Percentiles rank a stretch among this genome's conserved stretches.
Conservation (phyloP, 306 rosid species). For the Citrullus mucosospermus region DNA sequence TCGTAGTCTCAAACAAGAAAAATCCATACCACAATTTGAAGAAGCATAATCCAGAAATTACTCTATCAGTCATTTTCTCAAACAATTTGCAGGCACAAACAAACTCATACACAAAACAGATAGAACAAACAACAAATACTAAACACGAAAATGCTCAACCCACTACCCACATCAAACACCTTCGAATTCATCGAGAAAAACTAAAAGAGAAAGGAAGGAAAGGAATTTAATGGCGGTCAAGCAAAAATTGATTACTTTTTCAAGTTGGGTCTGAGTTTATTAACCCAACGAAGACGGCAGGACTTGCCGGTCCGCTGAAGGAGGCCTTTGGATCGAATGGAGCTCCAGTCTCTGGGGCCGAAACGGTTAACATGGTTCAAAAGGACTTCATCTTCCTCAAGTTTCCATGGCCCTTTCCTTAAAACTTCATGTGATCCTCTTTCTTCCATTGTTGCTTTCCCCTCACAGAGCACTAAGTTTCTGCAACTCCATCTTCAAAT, state of each 20-base stretch:
- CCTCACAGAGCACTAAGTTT: background rate
- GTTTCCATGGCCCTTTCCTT: background rate
- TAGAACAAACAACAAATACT: background rate
- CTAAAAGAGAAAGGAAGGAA: background rate
- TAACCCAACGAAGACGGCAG: constrained; percentile 97
- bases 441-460: background rate
- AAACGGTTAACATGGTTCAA: constrained; percentile 49
- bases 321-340: constrained; percentile 99
- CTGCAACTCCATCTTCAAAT: background rate
- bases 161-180: background rate
- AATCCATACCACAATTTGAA: background rate
- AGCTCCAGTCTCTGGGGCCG: constrained; percentile 95
- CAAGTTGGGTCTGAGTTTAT: constrained; percentile 81
- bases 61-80: background rate
- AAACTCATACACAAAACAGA: background rate
- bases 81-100: background rate
- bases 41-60: background rate
- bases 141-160: background rate
- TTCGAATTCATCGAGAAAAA: background rate
- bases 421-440: background rate
- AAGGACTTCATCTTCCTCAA: constrained; percentile 34
- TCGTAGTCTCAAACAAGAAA: background rate
- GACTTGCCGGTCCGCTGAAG: constrained; percentile 83
- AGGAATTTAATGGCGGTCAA: background rate
- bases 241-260: constrained; percentile 36